A percentile compares a stretch with the other conserved stretches of the same genome.
Evolutionary conservation across 2,329 filamentous ascomycete species (phyloP).

Genomic region (Venturia oleaginea): DNA sequence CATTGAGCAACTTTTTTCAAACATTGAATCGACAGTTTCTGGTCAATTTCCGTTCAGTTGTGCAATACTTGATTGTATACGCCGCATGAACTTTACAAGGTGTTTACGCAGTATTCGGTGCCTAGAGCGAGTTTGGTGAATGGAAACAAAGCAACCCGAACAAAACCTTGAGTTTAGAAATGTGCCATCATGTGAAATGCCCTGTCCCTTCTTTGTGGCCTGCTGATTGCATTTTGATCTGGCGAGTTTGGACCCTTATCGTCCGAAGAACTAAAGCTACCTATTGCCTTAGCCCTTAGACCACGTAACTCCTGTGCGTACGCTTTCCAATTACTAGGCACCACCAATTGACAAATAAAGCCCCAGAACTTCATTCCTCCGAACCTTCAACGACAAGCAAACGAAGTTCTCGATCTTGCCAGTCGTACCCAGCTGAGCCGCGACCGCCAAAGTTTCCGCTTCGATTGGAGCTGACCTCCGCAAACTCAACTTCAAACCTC

Average conservation of each 20-base stretch:
- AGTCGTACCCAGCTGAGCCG: not conserved
- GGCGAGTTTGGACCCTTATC: not conserved
- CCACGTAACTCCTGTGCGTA: conserved; percentile 2
- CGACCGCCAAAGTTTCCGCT: conserved; percentile 1
- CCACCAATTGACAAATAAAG: not conserved
- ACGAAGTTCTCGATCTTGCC: not conserved
- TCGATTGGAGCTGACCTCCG: not conserved
- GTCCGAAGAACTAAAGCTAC: not conserved
- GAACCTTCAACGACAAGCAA: not conserved
- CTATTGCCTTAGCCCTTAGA: not conserved
- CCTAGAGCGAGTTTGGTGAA: not conserved
- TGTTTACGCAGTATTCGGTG: not conserved
- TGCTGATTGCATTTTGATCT: not conserved
- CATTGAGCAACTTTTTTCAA: not conserved
- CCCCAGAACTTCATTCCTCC: too few relatives aligned
- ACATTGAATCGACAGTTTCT: not conserved
- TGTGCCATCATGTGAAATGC: not conserved
- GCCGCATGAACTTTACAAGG: not conserved
- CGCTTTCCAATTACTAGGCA: not conserved
- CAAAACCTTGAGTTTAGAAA: not conserved
- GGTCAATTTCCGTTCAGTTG: not conserved
- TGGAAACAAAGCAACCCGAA: not conserved
- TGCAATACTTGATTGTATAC: not conserved
- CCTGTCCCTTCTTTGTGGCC: not conserved
- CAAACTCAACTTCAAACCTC: conserved; percentile 4